Conservation (phyloP, 805 yeast species). For the Candida sphagnicola region DNA sequence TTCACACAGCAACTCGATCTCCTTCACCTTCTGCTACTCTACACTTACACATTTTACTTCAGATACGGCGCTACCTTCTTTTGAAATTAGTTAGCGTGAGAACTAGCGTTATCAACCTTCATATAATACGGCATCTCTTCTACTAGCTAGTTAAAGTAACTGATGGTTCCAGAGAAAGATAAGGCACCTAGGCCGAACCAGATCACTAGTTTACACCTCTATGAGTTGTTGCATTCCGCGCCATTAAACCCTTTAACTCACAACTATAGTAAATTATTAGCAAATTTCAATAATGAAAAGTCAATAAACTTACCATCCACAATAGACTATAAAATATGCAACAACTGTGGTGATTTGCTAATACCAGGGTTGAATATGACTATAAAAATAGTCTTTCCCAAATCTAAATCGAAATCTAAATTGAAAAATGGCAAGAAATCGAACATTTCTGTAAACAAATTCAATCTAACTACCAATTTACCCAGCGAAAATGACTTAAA, state of each 20-base stretch:
- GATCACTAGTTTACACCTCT: conserved; percentile 21
- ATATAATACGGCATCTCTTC: no score
- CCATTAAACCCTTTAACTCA: conserved; percentile 23
- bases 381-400: conserved; percentile 16
- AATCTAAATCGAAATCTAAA: conserved; percentile 1
- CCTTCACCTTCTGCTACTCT: no score
- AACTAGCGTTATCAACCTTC: no score
- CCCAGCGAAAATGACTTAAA: background rate
- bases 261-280: conserved; percentile 19
- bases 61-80: no score
- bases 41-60: no score
- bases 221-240: conserved; percentile 25
- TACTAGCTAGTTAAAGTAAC: no score
- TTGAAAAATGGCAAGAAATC: background rate
- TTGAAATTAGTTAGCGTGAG: no score
- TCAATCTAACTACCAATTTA: background rate
- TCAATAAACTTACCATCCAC: conserved; percentile 25
- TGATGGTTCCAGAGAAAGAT: background rate
- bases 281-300: conserved; percentile 17
- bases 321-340: conserved; percentile 23
- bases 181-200: conserved; percentile 12
- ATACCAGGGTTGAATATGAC: conserved; percentile 33
- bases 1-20: no score
- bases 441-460: background rate
- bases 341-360: conserved; percentile 24